Base-by-base conservation (phyloP, 441 rosid genomes). In the Populus hybrid region DNA sequence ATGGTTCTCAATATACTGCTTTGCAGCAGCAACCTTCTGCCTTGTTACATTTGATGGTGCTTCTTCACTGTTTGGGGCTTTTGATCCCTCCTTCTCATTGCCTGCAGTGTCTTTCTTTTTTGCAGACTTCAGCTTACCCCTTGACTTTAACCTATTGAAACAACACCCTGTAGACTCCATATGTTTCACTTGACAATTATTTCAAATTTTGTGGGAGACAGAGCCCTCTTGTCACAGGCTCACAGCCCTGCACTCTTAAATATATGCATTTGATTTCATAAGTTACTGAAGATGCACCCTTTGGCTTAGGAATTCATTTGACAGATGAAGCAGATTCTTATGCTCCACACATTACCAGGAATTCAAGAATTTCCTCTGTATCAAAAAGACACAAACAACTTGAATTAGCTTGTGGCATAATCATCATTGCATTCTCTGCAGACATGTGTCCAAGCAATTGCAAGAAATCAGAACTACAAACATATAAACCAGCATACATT, bases 21-120 rank as follows among this genome's bases (percentile, higher is more conserved):
- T 95, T 23, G 99, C 98, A 80, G 99, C 99, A 11, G 92, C 98
- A 81, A 89, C 99, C 86, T 81, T 88, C 85, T 95, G 98, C 86
- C 88, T 91, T 75, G 99, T 93, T 35, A 85, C 98, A 88, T 88
- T 92, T 30, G 99, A 95, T 75, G 95, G 95, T 42, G 86, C 90
- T 85, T 95, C 99, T 85, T 95, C 99, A 85, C 85, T 72, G 72
- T 87, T 82, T 69, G 84, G 86, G 42, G 87, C 78, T 86, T 87
- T 90, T 38, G 87, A 65, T 67, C 82, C 90, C 46, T 93, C 98
- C 80, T 86, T 92, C 42, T 82, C 92, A 80, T 80, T 88, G 64
- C 87, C 84, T 10, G 84, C 72, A n/a, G 86, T 30, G 76, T 92
- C 99, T 84, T 85, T 95, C 88, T 88, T 91, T 79, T 88, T 91